A percentile compares a stretch with the other conserved stretches of the same genome.
Conservation (phyloP, 2,329 filamentous ascomycete genomes). For the Fulvia fulva region DNA sequence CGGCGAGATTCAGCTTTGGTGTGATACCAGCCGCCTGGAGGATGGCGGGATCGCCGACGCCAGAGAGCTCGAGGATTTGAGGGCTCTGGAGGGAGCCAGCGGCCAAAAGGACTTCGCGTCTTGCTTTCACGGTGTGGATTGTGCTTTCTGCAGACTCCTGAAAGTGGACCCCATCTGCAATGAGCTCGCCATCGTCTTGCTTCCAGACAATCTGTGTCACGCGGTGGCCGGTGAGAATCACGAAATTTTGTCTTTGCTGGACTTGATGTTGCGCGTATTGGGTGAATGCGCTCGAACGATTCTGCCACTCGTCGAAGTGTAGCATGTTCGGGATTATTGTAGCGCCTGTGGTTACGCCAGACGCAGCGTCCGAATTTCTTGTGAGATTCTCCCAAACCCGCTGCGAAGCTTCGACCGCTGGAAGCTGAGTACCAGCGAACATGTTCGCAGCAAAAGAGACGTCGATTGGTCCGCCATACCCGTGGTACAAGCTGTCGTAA, state of each 20-base stretch:
- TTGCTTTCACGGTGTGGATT: slow-evolving; percentile 24
- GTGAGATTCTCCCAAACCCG: slow-evolving; percentile 19
- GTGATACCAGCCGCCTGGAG: slow-evolving; percentile 29
- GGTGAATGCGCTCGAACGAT: slow-evolving; percentile 28
- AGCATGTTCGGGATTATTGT: slow-evolving; percentile 29
- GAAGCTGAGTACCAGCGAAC: slow-evolving; percentile 24
- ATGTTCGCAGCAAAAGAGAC: slow-evolving; percentile 25
- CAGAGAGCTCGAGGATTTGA: slow-evolving; percentile 58
- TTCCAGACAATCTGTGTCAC: slow-evolving; percentile 24
- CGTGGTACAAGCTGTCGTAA: slow-evolving; percentile 15
- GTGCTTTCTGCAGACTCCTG: slow-evolving; percentile 16
- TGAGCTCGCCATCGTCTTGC: slow-evolving; percentile 3
- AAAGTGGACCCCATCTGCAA: slow-evolving; percentile 22
- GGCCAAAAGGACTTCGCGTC: slow-evolving; percentile 48
- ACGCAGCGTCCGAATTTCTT: slow-evolving; percentile 23
- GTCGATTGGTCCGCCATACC: slow-evolving; percentile 20
- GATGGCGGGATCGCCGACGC: slow-evolving; percentile 45
- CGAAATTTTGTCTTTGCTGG: slow-evolving; percentile 21
- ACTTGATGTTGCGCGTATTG: slow-evolving; percentile 24
- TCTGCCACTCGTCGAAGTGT: slow-evolving; percentile 20
- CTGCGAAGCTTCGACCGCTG: slow-evolving; percentile 23
- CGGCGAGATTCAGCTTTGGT: slow-evolving; percentile 1
- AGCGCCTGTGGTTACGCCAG: slow-evolving; percentile 21
- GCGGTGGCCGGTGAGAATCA: slow-evolving; percentile 27
- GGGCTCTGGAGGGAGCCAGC: slow-evolving; percentile 56